Conservation (phyloP, 2,329 filamentous ascomycete species). For the Botrytis galanthina region DNA sequence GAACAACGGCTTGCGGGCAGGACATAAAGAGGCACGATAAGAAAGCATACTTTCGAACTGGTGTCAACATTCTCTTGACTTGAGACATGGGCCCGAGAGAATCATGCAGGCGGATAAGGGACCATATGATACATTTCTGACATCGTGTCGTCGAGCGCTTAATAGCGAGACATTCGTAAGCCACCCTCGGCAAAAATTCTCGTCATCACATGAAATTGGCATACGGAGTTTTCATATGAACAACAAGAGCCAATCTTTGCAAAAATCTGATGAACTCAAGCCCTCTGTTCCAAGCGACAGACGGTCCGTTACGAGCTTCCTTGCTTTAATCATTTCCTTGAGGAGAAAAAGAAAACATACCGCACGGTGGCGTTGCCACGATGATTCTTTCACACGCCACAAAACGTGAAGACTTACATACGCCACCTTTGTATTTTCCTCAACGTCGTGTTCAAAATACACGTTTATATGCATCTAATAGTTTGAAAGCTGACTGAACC, state of each 20-base stretch:
- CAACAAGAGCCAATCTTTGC: neutral
- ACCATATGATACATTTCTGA: neutral
- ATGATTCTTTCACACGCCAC: neutral
- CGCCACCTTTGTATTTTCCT: neutral
- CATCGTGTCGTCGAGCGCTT: neutral
- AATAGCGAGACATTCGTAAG: constrained; percentile 2
- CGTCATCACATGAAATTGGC: neutral
- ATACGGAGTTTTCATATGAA: neutral
- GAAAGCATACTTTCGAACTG: neutral
- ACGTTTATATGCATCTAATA: constrained; percentile 8
- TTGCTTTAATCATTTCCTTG: neutral
- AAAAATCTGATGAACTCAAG: constrained; percentile 2
- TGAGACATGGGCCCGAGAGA: neutral
- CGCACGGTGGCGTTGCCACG: neutral
- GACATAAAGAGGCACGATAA: neutral
- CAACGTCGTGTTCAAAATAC: constrained; percentile 2
- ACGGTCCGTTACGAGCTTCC: neutral
- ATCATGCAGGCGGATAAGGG: constrained; percentile 4
- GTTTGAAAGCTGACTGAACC: neutral
- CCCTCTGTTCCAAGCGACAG: neutral
- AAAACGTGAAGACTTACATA: constrained; percentile 3
- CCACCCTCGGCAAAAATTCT: neutral
- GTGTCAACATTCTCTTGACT: constrained; percentile 2
- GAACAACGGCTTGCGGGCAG: neutral
- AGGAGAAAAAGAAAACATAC: neutral